Conservation (phyloP, 2,329 filamentous ascomycete species). For the Podosphaera fusca region DNA sequence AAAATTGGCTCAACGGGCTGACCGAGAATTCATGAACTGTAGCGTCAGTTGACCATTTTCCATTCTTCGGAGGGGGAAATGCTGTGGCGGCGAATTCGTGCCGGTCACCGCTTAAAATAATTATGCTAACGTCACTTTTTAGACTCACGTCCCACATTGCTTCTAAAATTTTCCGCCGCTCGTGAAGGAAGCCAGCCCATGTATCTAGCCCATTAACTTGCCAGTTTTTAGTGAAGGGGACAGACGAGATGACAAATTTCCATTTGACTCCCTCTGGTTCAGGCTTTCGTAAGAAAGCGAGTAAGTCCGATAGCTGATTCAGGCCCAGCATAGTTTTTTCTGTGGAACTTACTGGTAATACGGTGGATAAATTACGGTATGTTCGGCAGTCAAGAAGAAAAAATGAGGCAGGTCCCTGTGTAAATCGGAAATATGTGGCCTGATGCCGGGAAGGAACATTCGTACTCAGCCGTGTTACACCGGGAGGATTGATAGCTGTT, state of each 20-base stretch:
- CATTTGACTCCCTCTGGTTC: conserved; percentile 62
- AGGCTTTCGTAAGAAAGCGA: conserved; percentile 50
- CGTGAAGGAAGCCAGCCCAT: conserved; percentile 75
- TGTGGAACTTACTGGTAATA: conserved; percentile 31
- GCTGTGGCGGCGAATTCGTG: conserved; percentile 90
- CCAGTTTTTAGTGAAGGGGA: conserved; percentile 98
- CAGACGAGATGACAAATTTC: conserved; percentile 79
- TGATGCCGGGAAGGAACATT: conserved; percentile 21
- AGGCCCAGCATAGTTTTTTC: conserved; percentile 73
- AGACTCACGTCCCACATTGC: conserved; percentile 79
- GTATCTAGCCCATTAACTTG: conserved; percentile 69
- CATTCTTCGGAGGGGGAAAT: conserved; percentile 37
- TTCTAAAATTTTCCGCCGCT: conserved; percentile 59
- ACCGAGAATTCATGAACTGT: conserved; percentile 79
- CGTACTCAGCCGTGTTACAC: conserved; percentile 26
- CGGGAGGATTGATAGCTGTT: conserved; percentile 58
- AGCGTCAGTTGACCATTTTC: conserved; percentile 37
- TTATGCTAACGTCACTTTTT: conserved; percentile 46
- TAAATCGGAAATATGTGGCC: conserved; percentile 73
- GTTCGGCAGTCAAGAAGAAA: conserved; percentile 86
- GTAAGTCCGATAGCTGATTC: conserved; percentile 55
- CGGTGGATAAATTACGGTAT: conserved; percentile 49
- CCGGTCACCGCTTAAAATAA: conserved; percentile 76
- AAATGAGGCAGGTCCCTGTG: conserved; percentile 74
- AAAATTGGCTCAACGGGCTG: conserved; percentile 84